Conservation (phyloP, 441 rosid species). For the Syzygium syzygioides region DNA sequence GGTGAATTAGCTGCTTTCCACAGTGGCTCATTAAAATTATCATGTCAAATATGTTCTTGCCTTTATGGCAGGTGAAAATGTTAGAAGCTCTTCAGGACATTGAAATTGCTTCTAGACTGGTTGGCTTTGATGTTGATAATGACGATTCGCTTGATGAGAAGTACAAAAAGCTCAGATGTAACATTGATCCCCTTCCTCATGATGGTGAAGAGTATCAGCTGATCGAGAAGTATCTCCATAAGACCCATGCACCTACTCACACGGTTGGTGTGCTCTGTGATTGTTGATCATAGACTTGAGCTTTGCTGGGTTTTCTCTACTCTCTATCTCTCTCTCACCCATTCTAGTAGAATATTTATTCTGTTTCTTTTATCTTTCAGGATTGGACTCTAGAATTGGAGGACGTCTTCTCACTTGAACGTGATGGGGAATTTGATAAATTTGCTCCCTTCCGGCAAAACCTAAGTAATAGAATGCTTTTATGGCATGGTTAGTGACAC, state of each 20-base stretch:
- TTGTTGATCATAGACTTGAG: neutral
- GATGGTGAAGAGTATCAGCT: conserved; percentile 73
- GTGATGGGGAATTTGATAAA: conserved; percentile 85
- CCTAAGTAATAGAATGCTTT: conserved; percentile 85
- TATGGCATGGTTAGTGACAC: conserved; percentile 76
- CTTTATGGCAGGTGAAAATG: conserved; percentile 78
- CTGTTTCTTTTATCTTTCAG: conserved; percentile 24
- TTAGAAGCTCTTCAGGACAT: conserved; percentile 97
- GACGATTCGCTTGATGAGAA: conserved; percentile 83
- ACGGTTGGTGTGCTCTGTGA: conserved; percentile 37
- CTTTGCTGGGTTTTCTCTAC: conserved; percentile 8
- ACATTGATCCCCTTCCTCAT: conserved; percentile 68
- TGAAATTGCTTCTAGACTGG: conserved; percentile 96
- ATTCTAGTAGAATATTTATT: neutral
- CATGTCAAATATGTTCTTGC: conserved; percentile 1
- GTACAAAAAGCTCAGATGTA: conserved; percentile 67
- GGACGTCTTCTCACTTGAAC: conserved; percentile 88
- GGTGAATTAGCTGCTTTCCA: neutral
- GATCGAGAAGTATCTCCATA: conserved; percentile 72
- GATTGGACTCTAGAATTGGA: conserved; percentile 95
- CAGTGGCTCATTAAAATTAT: neutral
- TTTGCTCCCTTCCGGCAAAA: conserved; percentile 60
- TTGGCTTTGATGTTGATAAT: conserved; percentile 80
- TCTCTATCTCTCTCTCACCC: neutral
- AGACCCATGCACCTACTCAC: conserved; percentile 97